These are phyloP conservation scores for Sarocladiaceae sp. DNA, from an alignment of 2,329 filamentous ascomycete genomes.

Conservation along the genomic window DNA sequence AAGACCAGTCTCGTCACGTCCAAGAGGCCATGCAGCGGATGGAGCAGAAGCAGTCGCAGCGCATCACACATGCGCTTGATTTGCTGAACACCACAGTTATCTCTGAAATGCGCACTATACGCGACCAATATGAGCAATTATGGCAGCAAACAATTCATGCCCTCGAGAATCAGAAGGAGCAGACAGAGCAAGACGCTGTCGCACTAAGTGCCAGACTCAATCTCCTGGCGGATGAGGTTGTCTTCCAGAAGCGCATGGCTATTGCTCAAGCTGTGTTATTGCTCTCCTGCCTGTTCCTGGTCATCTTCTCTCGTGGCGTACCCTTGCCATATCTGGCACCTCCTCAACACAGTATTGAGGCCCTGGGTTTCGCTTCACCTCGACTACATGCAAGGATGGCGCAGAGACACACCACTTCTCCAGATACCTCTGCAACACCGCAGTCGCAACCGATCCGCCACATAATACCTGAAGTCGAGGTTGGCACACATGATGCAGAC, in stretches of 20 bases:
- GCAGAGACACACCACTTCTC: background rate
- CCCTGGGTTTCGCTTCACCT: background rate
- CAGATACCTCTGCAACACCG: background rate
- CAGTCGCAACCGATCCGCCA: background rate
- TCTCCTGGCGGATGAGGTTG: conserved; percentile 88
- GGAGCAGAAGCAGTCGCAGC: conserved; percentile 82
- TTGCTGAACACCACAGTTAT: conserved; percentile 85
- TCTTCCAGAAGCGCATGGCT: conserved; percentile 84
- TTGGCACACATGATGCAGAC: background rate
- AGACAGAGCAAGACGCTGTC: conserved; percentile 76
- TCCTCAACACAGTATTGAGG: background rate
- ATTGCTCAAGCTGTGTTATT: conserved; percentile 87
- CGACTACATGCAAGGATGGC: background rate
- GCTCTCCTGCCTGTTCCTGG: conserved; percentile 78
- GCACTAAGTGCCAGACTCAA: conserved; percentile 78
- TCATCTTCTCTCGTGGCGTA: conserved; percentile 68
- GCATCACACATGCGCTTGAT: conserved; percentile 76
- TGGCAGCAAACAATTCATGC: conserved; percentile 96
- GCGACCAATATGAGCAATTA: conserved; percentile 88
- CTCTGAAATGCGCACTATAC: conserved; percentile 70
- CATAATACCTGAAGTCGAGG: background rate
- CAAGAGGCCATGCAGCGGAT: conserved; percentile 82
- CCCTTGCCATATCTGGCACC: conserved; percentile 28
- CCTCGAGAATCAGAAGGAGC: conserved; percentile 81
- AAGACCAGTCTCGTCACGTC: conserved; percentile 88